Evolutionary conservation across 2,329 filamentous ascomycete species (phyloP).

Genomic region (Leptographium radiaticola): DNA sequence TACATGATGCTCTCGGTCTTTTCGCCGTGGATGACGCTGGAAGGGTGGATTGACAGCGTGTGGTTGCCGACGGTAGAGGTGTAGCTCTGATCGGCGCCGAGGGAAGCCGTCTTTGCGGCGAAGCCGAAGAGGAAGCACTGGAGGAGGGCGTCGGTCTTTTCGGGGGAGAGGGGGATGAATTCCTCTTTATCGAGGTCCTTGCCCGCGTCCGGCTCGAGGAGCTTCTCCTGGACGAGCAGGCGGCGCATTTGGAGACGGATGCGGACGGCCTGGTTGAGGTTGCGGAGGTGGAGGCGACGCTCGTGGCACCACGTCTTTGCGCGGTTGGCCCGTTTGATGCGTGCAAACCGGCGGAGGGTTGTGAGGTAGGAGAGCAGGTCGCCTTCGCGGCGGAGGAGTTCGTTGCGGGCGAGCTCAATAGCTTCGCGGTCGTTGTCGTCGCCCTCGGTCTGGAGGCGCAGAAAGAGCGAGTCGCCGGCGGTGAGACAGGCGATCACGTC

Average conservation of each 20-base stretch:
- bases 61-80: conserved; percentile 47
- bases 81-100: conserved; percentile 48
- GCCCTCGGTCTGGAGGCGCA: conserved; percentile 38
- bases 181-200: conserved; percentile 33
- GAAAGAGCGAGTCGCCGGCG: conserved; percentile 49
- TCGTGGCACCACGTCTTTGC: conserved; percentile 41
- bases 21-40: conserved; percentile 47
- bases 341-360: conserved; percentile 47
- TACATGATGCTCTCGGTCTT: conserved; percentile 58
- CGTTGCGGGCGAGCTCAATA: conserved; percentile 38
- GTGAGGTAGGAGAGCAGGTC: conserved; percentile 53
- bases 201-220: conserved; percentile 28
- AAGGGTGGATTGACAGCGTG: conserved; percentile 47
- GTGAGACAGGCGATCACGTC: conserved; percentile 63
- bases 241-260: conserved; percentile 48
- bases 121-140: conserved; percentile 52
- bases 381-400: conserved; percentile 47
- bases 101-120: conserved; percentile 43
- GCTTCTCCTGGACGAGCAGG: conserved; percentile 38
- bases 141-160: conserved; percentile 39
- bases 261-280: conserved; percentile 49
- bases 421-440: conserved; percentile 28
- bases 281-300: conserved; percentile 42
- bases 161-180: conserved; percentile 40
- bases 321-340: conserved; percentile 36